A percentile compares a stretch with the other conserved stretches of the same genome.
Conservation (phyloP, 169 alveolate species). For the Eimeria falciformis region DNA sequence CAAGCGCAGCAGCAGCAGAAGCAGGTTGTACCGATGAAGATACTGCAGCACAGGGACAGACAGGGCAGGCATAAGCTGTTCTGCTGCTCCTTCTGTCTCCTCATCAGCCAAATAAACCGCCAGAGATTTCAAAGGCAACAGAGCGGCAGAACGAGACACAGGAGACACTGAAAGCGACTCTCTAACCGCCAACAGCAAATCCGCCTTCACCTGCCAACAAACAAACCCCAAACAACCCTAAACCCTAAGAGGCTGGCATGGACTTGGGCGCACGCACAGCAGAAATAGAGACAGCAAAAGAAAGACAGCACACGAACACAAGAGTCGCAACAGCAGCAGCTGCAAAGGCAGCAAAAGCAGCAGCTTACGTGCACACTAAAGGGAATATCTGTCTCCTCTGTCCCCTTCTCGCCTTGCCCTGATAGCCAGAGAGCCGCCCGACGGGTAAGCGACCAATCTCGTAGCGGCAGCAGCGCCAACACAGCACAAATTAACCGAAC, state of each 20-base stretch:
- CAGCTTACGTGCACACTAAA: neutral
- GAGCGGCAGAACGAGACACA: slow-evolving; percentile 13
- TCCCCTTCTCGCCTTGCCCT: slow-evolving; percentile 3
- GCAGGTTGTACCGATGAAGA: slow-evolving; percentile 31
- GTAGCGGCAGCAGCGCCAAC: slow-evolving; percentile 76
- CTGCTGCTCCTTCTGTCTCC: slow-evolving; percentile 49
- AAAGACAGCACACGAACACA: no score
- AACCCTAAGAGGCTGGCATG: no score
- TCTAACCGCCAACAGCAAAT: neutral
- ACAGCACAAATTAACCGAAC: slow-evolving; percentile 75
- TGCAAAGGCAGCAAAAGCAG: neutral
- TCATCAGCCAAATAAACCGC: slow-evolving; percentile 26
- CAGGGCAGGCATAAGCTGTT: slow-evolving; percentile 44
- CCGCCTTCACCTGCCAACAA: slow-evolving; percentile 3
- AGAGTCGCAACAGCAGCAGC: neutral
- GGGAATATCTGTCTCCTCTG: neutral
- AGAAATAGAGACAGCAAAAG: neutral
- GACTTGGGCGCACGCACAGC: no score
- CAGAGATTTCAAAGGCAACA: slow-evolving; percentile 45
- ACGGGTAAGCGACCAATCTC: slow-evolving; percentile 84
- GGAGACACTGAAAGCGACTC: neutral
- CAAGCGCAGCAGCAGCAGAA: slow-evolving; percentile 10
- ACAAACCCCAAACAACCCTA: slow-evolving; percentile 19
- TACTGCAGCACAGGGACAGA: slow-evolving; percentile 50
- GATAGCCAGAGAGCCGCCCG: slow-evolving; percentile 80